phyloP scores from a whole-genome alignment of 1,139 yeast species.

The Yamadazyma triangularis region DNA sequence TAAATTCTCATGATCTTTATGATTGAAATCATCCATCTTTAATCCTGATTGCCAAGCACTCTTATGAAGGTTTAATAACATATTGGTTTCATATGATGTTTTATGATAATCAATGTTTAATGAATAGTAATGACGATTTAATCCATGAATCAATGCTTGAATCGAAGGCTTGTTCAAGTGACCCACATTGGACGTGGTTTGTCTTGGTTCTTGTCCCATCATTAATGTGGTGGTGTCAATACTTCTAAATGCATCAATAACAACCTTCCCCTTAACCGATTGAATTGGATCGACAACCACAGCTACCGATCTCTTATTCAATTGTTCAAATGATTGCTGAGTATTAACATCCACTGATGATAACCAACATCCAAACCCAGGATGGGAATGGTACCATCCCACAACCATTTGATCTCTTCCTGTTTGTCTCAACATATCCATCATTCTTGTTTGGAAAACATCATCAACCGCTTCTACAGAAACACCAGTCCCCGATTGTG shows the following conservation, averaged over 20 bases:
- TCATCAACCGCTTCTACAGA: slow-evolving; percentile 99
- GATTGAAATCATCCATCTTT: slow-evolving; percentile 70
- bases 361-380: slow-evolving; percentile 99
- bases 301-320: slow-evolving; percentile 93
- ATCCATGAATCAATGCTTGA: slow-evolving; percentile 94
- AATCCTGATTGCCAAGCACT: slow-evolving; percentile 96
- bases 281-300: slow-evolving; percentile 98
- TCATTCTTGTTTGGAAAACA: slow-evolving; percentile 97
- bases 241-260: slow-evolving; percentile 95
- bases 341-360: slow-evolving; percentile 97
- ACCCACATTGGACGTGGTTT: slow-evolving; percentile 93
- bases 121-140: slow-evolving; percentile 95
- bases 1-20: slow-evolving; percentile 71
- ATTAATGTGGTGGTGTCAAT: slow-evolving; percentile 84
- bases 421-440: slow-evolving; percentile 98
- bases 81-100: slow-evolving; percentile 87
- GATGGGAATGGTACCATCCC: slow-evolving; percentile 99
- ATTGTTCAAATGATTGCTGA: slow-evolving; percentile 94
- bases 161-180: slow-evolving; percentile 96
- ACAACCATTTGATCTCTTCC: slow-evolving; percentile 99
- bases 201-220: slow-evolving; percentile 98
- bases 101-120: slow-evolving; percentile 92
- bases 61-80: slow-evolving; percentile 92
- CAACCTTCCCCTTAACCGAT: slow-evolving; percentile 97
- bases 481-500: slow-evolving; percentile 97